phyloP scores from a whole-genome alignment of 768 basidiomycete genomes.

The Dictyophora rubrovolvata region DNA sequence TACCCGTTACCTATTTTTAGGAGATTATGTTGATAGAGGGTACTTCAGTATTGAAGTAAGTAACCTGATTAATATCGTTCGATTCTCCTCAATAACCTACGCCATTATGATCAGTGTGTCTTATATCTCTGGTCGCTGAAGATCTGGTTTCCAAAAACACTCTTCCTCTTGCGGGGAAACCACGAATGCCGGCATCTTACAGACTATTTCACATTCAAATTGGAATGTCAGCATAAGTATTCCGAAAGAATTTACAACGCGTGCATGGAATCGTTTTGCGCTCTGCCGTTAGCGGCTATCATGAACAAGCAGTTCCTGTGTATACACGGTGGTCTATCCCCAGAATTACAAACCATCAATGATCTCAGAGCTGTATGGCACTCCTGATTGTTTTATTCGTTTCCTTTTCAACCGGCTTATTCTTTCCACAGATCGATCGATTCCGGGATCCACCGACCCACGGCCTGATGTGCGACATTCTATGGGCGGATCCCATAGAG shows the following conservation, averaged over 20 bases:
- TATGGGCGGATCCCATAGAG: constrained; percentile 98
- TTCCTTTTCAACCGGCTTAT: background rate
- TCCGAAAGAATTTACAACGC: constrained; percentile 94
- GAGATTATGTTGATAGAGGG: constrained; percentile 89
- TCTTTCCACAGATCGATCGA: constrained; percentile 41
- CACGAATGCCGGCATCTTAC: constrained; percentile 93
- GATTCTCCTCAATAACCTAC: constrained; percentile 11
- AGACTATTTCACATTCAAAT: constrained; percentile 54
- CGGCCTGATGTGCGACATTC: constrained; percentile 96
- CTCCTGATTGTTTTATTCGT: background rate
- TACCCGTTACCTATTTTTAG: constrained; percentile 85
- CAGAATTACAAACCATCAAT: constrained; percentile 90
- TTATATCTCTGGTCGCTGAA: constrained; percentile 97
- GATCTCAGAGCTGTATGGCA: constrained; percentile 68
- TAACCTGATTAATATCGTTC: background rate
- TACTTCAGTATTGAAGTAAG: constrained; percentile 88
- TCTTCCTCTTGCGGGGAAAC: constrained; percentile 94
- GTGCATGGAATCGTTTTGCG: constrained; percentile 96
- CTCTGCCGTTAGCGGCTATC: constrained; percentile 87
- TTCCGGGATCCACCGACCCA: constrained; percentile 98
- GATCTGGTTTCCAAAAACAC: constrained; percentile 97
- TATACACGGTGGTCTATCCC: constrained; percentile 94
- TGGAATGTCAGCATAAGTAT: constrained; percentile 93
- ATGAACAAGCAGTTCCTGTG: constrained; percentile 99
- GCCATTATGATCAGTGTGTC: constrained; percentile 58